Base-by-base conservation (phyloP, 2,329 filamentous ascomycete genomes). In the Diplodia mutila region DNA sequence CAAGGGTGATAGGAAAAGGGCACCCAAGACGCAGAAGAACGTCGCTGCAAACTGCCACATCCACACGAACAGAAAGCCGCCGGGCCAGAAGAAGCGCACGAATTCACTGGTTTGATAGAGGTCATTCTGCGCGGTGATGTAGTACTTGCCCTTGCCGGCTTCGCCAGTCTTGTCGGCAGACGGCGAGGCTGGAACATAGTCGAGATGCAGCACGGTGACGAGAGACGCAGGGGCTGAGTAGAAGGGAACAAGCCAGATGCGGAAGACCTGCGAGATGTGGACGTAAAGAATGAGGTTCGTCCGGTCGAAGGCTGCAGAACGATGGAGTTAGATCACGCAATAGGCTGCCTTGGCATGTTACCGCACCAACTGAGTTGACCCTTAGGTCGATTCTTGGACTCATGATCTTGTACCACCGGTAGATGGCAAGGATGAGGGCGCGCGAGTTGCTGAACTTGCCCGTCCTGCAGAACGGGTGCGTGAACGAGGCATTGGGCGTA, bases 71-170 rank as follows among this genome's bases (percentile, higher is more conserved):
- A 86, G 73, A 8, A 87, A 88, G 0, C 89, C 79, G 12, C 82
- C 86, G 11, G 90, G 88, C 18, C 86, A 73, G 21, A 94, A 72
- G 74, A 96, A 95, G 72, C 90, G 89, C 69, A 94, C 81, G 70
- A 89, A 90, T 71, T 97, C 90, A 59, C 88, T 89, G 0, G 88
- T 83, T 73, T 94, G 91, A 74, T 97, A 97, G 8, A 94, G 80
- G 75, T 97, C 93, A 71, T 96, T 89, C 76, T 97, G 93, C 21
- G 84, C 85, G 7, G 83, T 78, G 70, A 97, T 94, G 75, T 89
- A 91, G 80, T 93, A 95, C 68, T 84, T 85, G 25, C 73, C 78
- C 46, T 48, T 27, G 61, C 21, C 59, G 65, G 42, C 74, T n/a
- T 32, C 27, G 11, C 55, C 48, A n/a, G n/a, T 37, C 18, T 16